Conservation (phyloP, 176 grass and related monocot genomes). For the Typha latifolia region DNA sequence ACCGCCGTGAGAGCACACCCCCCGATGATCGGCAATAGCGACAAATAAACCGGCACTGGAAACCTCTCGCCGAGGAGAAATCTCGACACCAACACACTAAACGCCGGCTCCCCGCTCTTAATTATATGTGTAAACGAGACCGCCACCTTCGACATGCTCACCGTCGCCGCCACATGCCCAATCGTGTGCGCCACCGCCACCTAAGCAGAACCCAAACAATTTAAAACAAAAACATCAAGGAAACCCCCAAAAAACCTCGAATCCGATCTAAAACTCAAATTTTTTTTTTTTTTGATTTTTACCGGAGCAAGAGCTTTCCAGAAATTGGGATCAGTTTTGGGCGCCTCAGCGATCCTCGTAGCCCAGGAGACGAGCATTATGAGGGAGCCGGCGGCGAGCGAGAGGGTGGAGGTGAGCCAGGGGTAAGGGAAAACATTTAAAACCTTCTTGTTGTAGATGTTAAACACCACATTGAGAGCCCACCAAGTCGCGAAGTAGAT, state of each 20-base stretch:
- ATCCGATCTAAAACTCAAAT: neutral
- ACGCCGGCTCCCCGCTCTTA: constrained; percentile 91
- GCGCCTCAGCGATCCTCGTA: constrained; percentile 46
- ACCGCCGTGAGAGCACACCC: constrained; percentile 75
- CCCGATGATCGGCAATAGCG: constrained; percentile 78
- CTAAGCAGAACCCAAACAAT: constrained; percentile 22
- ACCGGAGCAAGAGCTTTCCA: constrained; percentile 82
- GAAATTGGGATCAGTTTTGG: constrained; percentile 72
- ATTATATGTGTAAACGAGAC: constrained; percentile 98
- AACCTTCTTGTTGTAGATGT: constrained; percentile 99
- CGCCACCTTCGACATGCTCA: constrained; percentile 98
- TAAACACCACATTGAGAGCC: constrained; percentile 93
- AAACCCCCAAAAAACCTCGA: neutral
- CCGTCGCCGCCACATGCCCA: constrained; percentile 87
- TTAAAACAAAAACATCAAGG: too few relatives aligned
- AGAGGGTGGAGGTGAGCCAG: constrained; percentile 79
- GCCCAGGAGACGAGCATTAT: constrained; percentile 93
- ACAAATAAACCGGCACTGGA: constrained; percentile 65
- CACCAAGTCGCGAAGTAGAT: constrained; percentile 96
- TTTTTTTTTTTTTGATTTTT: too few relatives aligned
- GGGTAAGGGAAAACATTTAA: constrained; percentile 92
- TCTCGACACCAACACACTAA: constrained; percentile 78
- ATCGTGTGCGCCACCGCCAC: constrained; percentile 94
- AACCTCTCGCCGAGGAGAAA: constrained; percentile 70
- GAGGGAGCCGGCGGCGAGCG: constrained; percentile 82